Percentiles rank a stretch among this genome's conserved stretches.
Conservation (phyloP, 441 rosid species). For the Euphorbia celastroides region DNA sequence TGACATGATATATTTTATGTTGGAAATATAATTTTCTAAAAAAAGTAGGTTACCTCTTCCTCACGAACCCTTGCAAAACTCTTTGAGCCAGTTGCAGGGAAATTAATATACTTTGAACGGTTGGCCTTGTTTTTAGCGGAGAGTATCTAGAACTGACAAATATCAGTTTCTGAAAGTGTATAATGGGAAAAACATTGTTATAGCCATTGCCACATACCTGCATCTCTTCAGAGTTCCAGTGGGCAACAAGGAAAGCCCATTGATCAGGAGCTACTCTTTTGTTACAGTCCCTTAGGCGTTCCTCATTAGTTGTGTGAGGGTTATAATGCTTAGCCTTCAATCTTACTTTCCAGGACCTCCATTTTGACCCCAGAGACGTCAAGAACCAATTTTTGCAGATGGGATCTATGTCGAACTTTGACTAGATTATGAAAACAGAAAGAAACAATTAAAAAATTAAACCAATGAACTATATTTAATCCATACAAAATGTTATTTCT, state of each 20-base stretch:
- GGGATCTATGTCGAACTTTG: slow-evolving; percentile 33
- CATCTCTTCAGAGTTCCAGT: slow-evolving; percentile 35
- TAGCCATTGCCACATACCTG: slow-evolving; percentile 25
- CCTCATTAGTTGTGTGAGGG: slow-evolving; percentile 33
- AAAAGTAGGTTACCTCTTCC: slow-evolving; percentile 30
- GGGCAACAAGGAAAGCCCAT: slow-evolving; percentile 32
- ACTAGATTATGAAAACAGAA: slow-evolving; percentile 13
- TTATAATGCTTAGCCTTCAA: slow-evolving; percentile 30
- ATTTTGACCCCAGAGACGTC: slow-evolving; percentile 30
- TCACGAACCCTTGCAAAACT: slow-evolving; percentile 40
- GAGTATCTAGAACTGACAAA: slow-evolving; percentile 26
- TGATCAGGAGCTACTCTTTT: slow-evolving; percentile 38
- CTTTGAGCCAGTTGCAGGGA: slow-evolving; percentile 33
- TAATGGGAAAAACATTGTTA: neutral
- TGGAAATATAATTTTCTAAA: slow-evolving; percentile 12
- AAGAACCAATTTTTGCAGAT: slow-evolving; percentile 31
- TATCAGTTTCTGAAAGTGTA: neutral
- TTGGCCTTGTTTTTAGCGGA: slow-evolving; percentile 35
- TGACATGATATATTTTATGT: neutral
- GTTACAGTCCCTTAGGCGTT: slow-evolving; percentile 28
- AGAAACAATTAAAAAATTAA: neutral
- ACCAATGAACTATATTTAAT: too few species aligned
- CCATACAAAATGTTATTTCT: neutral
- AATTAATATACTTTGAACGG: slow-evolving; percentile 22
- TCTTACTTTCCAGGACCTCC: slow-evolving; percentile 39